phyloP scores from a whole-genome alignment of 257 asterid genomes.

The Nicotiana sylvestris region DNA sequence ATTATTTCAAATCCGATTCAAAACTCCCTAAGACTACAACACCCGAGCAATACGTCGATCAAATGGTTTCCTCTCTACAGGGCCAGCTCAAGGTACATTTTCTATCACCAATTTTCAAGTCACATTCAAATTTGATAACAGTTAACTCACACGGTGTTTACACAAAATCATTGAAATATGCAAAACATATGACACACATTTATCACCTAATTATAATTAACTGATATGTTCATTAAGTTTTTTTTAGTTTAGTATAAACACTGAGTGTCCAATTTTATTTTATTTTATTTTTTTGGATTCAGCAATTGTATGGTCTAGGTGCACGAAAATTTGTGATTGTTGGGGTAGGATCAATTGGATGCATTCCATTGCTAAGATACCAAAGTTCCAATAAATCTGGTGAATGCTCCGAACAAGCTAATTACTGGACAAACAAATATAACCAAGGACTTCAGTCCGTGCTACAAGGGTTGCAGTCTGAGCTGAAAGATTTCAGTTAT shows the following conservation, averaged over 20 bases:
- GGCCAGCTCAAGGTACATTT: constrained; percentile 44
- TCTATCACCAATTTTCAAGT: no score
- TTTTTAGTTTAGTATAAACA: no score
- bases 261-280: no score
- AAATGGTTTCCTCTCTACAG: constrained; percentile 57
- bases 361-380: constrained; percentile 52
- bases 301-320: constrained; percentile 55
- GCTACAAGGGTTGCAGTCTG: constrained; percentile 41
- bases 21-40: constrained; percentile 10
- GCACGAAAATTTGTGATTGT: constrained; percentile 47
- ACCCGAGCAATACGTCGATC: constrained; percentile 52
- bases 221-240: no score
- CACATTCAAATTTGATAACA: no score
- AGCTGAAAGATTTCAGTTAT: constrained; percentile 44
- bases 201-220: no score
- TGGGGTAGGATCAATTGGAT: constrained; percentile 54
- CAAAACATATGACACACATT: no score
- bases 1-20: constrained; percentile 31
- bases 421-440: constrained; percentile 46
- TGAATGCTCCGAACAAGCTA: constrained; percentile 50
- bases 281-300: background rate
- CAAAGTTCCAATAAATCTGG: constrained; percentile 19
- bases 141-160: no score
- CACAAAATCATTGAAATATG: no score
- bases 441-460: constrained; percentile 39